A percentile compares a stretch with the other conserved stretches of the same genome.
These are phyloP conservation scores for Acer negundo DNA, from an alignment of 345 rosid genomes.

Conservation along the genomic window DNA sequence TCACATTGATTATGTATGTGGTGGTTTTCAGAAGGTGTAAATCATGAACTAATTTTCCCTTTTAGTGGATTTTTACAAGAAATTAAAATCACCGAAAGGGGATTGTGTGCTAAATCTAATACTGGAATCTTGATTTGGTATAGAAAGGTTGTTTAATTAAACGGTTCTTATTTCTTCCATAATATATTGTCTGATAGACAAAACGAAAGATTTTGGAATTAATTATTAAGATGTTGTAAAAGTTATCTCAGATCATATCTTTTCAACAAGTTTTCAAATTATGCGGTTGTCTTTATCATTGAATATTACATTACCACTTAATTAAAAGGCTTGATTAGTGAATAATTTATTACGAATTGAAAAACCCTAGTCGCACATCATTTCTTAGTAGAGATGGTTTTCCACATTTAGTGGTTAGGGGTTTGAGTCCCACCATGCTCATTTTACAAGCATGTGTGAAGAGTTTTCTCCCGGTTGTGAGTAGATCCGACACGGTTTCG, in stretches of 20 bases:
- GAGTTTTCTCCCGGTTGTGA: too few species aligned
- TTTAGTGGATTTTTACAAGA: background rate
- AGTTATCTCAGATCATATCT: background rate
- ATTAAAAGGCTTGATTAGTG: too few species aligned
- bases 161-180: background rate
- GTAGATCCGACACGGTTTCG: too few species aligned
- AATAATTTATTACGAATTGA: too few species aligned
- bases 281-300: background rate
- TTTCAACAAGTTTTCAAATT: slow-evolving; percentile 4
- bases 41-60: background rate
- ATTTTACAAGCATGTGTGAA: too few species aligned
- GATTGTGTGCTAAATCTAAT: background rate
- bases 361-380: too few species aligned
- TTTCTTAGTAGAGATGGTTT: too few species aligned
- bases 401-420: too few species aligned
- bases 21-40: background rate
- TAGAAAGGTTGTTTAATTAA: background rate
- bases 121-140: background rate
- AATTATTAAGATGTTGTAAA: background rate
- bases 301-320: background rate
- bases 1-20: background rate
- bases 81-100: slow-evolving; percentile 7
- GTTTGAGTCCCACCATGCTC: too few species aligned
- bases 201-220: background rate
- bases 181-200: background rate